Conservation (phyloP, 345 rosid genomes). For the Trapa incisa region DNA sequence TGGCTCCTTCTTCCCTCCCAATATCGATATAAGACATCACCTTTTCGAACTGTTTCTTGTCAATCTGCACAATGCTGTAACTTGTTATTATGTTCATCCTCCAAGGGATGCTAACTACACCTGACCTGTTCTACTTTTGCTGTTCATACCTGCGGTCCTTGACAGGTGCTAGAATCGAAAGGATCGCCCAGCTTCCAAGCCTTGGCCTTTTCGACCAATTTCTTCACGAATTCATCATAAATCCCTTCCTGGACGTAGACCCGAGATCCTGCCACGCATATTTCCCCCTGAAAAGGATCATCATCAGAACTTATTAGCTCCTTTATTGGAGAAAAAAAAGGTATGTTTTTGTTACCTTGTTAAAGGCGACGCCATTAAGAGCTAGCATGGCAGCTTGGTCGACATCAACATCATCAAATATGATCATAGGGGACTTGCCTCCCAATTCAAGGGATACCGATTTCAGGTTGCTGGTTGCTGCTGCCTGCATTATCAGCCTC, state of each 20-base stretch:
- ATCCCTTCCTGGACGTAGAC: slow-evolving; percentile 77
- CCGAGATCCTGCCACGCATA: slow-evolving; percentile 66
- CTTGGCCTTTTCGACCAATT: slow-evolving; percentile 45
- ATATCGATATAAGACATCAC: slow-evolving; percentile 52
- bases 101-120: too few species aligned
- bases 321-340: too few species aligned
- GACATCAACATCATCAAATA: slow-evolving; percentile 69
- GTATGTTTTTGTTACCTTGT: slow-evolving; percentile 2
- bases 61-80: slow-evolving; percentile 25
- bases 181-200: slow-evolving; percentile 62
- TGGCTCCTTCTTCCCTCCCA: slow-evolving; percentile 68
- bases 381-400: slow-evolving; percentile 50
- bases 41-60: slow-evolving; percentile 41
- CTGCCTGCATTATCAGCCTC: slow-evolving; percentile 52
- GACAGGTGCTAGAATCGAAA: slow-evolving; percentile 37
- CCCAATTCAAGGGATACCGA: slow-evolving; percentile 65
- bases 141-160: slow-evolving; percentile 65
- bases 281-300: slow-evolving; percentile 42
- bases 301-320: too few species aligned
- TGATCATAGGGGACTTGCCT: slow-evolving; percentile 69
- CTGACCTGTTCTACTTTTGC: too few species aligned
- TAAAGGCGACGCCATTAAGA: slow-evolving; percentile 23
- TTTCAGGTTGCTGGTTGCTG: slow-evolving; percentile 69
- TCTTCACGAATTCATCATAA: slow-evolving; percentile 39
- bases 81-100: not conserved